These are phyloP conservation scores for Rhodamnia rubescens DNA, from an alignment of 345 rosid species.

Conservation along the genomic window DNA sequence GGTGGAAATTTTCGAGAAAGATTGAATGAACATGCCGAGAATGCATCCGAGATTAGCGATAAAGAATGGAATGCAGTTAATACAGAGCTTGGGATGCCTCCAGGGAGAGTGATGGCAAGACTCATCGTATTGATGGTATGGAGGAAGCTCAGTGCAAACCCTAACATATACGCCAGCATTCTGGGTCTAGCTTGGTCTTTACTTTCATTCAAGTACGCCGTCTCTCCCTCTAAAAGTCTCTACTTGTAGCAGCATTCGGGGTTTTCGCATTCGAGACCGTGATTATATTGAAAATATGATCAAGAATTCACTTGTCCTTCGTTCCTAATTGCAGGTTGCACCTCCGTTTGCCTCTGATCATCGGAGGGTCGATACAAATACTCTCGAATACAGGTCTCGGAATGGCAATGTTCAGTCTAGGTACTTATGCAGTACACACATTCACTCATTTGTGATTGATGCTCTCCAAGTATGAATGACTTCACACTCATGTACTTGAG, in stretches of 20 bases:
- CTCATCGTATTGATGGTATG: slow-evolving; percentile 1
- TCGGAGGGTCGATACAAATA: slow-evolving; percentile 2
- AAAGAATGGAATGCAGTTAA: background rate
- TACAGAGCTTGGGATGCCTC: background rate
- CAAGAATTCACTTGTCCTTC: background rate
- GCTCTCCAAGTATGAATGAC: background rate
- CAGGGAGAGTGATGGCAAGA: background rate
- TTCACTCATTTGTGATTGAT: background rate
- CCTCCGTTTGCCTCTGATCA: slow-evolving; percentile 4
- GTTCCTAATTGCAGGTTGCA: background rate
- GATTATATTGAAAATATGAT: background rate
- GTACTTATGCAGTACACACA: background rate
- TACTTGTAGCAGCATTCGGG: background rate
- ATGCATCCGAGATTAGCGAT: background rate
- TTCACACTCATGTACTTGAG: background rate
- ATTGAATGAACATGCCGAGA: background rate
- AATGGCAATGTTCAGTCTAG: slow-evolving; percentile 15
- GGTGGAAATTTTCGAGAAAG: background rate
- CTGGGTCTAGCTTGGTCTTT: slow-evolving; percentile 11
- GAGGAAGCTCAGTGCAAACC: slow-evolving; percentile 11
- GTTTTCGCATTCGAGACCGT: background rate
- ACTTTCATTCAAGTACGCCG: background rate
- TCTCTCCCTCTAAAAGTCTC: background rate
- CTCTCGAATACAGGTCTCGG: slow-evolving; percentile 10
- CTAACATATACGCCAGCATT: slow-evolving; percentile 4